These are phyloP conservation scores for Geum urbanum DNA, from an alignment of 306 rosid species.

Conservation along the genomic window DNA sequence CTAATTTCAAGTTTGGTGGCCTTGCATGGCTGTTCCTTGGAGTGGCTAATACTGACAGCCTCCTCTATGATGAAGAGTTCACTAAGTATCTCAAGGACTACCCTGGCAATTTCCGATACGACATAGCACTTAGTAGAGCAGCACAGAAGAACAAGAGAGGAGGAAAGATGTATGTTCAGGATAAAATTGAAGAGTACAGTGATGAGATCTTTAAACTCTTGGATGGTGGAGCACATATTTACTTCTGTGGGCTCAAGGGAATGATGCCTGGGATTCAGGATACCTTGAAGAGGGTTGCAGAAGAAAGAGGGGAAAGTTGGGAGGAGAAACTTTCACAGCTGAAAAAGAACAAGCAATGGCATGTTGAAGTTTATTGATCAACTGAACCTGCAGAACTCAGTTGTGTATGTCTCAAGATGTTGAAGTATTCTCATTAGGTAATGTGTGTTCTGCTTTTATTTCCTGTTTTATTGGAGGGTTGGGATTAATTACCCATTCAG, in stretches of 20 bases:
- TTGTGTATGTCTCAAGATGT: slow-evolving; percentile 4
- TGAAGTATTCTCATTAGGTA: slow-evolving; percentile 15
- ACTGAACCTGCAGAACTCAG: slow-evolving; percentile 6
- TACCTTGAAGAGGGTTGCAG: slow-evolving; percentile 84
- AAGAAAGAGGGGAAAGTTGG: slow-evolving; percentile 85
- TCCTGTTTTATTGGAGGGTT: not conserved
- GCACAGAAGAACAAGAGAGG: slow-evolving; percentile 84
- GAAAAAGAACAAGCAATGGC: slow-evolving; percentile 98
- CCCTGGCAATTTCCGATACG: slow-evolving; percentile 72
- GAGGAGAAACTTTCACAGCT: slow-evolving; percentile 84
- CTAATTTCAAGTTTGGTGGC: slow-evolving; percentile 77
- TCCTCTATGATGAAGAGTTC: slow-evolving; percentile 87
- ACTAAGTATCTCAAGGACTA: slow-evolving; percentile 73
- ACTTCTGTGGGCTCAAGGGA: slow-evolving; percentile 94
- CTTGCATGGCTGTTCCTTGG: slow-evolving; percentile 98
- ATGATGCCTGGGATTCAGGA: slow-evolving; percentile 99
- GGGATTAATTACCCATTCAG: slow-evolving; percentile 19
- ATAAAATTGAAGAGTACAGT: slow-evolving; percentile 92
- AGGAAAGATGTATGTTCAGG: slow-evolving; percentile 98
- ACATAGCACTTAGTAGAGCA: slow-evolving; percentile 82
- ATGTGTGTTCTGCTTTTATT: not conserved
- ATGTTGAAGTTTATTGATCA: slow-evolving; percentile 87
- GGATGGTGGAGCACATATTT: slow-evolving; percentile 89
- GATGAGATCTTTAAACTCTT: slow-evolving; percentile 79
- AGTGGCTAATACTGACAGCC: slow-evolving; percentile 82